These are phyloP conservation scores for Gamarada debralockiae DNA, from an alignment of 495 filamentous ascomycete species.

Conservation along the genomic window DNA sequence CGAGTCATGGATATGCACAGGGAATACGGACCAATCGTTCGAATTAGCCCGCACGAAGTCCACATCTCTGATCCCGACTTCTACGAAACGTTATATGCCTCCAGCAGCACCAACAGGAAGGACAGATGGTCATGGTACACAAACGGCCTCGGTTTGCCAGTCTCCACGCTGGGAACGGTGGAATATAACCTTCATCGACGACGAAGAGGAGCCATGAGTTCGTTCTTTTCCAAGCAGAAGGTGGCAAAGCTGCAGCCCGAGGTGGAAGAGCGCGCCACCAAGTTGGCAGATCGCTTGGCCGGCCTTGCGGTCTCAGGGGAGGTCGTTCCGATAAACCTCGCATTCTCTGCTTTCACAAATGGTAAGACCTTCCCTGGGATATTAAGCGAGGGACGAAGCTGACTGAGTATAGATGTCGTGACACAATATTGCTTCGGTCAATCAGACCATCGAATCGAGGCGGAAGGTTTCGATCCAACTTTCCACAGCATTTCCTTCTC, in stretches of 20 bases:
- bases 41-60: constrained; percentile 48
- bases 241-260: neutral
- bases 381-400: no score
- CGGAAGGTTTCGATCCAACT: neutral
- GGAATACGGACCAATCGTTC: constrained; percentile 41
- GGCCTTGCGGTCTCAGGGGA: no score
- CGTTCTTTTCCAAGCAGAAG: constrained; percentile 8
- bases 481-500: neutral
- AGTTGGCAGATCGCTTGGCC: no score
- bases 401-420: neutral
- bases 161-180: constrained; percentile 12
- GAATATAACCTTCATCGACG: constrained; percentile 31
- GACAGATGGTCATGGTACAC: neutral
- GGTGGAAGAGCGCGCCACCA: no score
- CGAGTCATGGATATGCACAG: no score
- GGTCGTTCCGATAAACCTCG: no score
- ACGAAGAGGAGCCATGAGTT: constrained; percentile 23
- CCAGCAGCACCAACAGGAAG: neutral
- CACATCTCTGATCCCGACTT: constrained; percentile 41
- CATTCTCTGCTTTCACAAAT: no score
- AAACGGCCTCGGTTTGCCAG: neutral
- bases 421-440: constrained; percentile 1
- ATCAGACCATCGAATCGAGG: constrained; percentile 1
- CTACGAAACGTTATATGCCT: constrained; percentile 23
- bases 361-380: no score